Evolutionary conservation across 129 eudicot species (phyloP).

Genomic region (Pittosporum tobira): DNA sequence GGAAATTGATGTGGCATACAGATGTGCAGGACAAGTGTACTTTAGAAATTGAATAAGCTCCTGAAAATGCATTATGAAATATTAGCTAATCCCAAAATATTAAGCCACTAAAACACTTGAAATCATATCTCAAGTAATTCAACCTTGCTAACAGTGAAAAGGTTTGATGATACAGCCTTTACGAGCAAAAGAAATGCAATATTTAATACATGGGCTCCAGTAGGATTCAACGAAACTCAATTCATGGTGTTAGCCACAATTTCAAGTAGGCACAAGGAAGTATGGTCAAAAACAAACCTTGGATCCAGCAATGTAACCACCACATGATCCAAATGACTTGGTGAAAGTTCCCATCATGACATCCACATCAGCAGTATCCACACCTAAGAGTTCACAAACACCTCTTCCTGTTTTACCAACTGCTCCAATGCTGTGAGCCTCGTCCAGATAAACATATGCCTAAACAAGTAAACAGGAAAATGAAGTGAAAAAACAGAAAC

Average conservation of each 20-base stretch:
- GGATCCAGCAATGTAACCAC: constrained; percentile 98
- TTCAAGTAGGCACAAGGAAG: not conserved
- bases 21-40: constrained; percentile 84
- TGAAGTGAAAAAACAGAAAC: not conserved
- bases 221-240: not conserved
- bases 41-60: constrained; percentile 81
- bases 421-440: constrained; percentile 99
- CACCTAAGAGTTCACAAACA: constrained; percentile 93
- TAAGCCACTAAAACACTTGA: too few relatives aligned
- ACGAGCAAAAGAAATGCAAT: too few relatives aligned
- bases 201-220: too few relatives aligned
- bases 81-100: too few relatives aligned
- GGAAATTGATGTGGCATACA: constrained; percentile 87
- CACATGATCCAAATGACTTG: constrained; percentile 96
- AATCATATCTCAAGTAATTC: too few relatives aligned
- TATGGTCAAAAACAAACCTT: constrained; percentile 32
- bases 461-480: constrained; percentile 16
- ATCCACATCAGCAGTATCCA: constrained; percentile 92
- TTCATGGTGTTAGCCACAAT: not conserved
- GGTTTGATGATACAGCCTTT: too few relatives aligned
- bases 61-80: constrained; percentile 24
- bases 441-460: constrained; percentile 94
- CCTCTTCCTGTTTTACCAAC: constrained; percentile 93
- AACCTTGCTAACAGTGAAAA: too few relatives aligned
- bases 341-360: constrained; percentile 99